Percentiles rank a stretch among this genome's conserved stretches.
These are phyloP conservation scores for Ganoderma leucocontextum DNA, from an alignment of 1,284 basidiomycete species.

Conservation along the genomic window DNA sequence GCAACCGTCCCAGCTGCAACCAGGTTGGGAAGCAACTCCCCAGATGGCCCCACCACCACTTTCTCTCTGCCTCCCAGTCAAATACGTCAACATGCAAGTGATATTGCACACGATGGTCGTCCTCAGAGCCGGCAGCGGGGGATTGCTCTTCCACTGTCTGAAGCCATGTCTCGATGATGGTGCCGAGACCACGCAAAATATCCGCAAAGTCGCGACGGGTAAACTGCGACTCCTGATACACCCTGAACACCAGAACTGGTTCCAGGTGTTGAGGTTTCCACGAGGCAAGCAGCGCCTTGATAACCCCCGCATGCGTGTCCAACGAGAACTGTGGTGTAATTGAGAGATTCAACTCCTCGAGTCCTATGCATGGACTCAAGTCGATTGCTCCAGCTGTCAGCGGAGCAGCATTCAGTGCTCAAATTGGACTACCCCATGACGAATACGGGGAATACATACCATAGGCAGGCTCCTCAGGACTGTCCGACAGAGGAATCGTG, in stretches of 20 bases:
- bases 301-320: background rate
- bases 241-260: background rate
- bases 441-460: no score
- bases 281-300: background rate
- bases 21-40: background rate
- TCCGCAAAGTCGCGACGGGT: background rate
- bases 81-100: no score
- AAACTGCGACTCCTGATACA: background rate
- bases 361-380: background rate
- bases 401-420: background rate
- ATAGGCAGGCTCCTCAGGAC: no score
- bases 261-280: background rate
- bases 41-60: background rate
- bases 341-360: background rate
- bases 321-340: background rate
- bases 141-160: background rate
- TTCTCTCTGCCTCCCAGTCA: background rate
- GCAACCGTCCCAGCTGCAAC: background rate
- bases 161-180: background rate
- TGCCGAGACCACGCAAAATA: background rate
- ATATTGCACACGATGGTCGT: background rate
- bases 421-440: no score
- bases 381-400: background rate
- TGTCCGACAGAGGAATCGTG: no score
- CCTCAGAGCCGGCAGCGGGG: no score